phyloP scores from a whole-genome alignment of 1,284 basidiomycete species.

The Ganoderma lucidum region DNA sequence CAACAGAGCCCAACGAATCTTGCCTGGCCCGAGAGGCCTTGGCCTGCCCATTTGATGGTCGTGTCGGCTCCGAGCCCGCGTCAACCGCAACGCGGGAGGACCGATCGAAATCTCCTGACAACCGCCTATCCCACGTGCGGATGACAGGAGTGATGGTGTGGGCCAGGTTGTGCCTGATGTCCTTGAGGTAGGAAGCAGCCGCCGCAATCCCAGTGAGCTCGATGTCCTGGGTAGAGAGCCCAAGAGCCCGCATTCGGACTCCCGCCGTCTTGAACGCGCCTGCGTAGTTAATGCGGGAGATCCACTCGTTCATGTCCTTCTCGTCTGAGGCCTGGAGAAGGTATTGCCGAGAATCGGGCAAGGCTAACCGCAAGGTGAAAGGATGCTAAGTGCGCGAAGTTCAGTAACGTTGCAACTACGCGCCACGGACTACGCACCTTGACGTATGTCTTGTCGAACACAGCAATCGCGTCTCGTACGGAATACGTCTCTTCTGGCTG shows the following conservation, averaged over 20 bases:
- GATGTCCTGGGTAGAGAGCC: slow-evolving; percentile 75
- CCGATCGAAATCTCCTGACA: slow-evolving; percentile 35
- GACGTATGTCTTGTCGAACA: slow-evolving; percentile 80
- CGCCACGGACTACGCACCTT: slow-evolving; percentile 59
- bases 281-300: slow-evolving; percentile 93
- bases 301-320: slow-evolving; percentile 90
- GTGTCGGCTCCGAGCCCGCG: slow-evolving; percentile 20
- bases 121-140: slow-evolving; percentile 53
- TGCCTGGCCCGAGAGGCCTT: slow-evolving; percentile 24
- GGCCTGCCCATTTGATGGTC: slow-evolving; percentile 11
- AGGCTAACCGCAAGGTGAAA: slow-evolving; percentile 82
- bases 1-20: slow-evolving; percentile 35
- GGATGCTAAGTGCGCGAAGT: slow-evolving; percentile 20
- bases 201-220: slow-evolving; percentile 85
- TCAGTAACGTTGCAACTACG: not conserved
- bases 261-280: slow-evolving; percentile 89
- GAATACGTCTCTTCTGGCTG: slow-evolving; percentile 91
- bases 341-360: slow-evolving; percentile 81
- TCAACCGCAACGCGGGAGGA: slow-evolving; percentile 23
- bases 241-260: slow-evolving; percentile 82
- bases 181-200: slow-evolving; percentile 81
- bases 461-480: slow-evolving; percentile 80
- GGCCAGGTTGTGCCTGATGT: slow-evolving; percentile 54
- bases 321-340: slow-evolving; percentile 82
- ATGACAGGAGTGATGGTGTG: slow-evolving; percentile 44